Percentiles rank a stretch among this genome's conserved stretches.
Conservation (phyloP, 2,329 filamentous ascomycete genomes). For the Apiospora phragmitis region DNA sequence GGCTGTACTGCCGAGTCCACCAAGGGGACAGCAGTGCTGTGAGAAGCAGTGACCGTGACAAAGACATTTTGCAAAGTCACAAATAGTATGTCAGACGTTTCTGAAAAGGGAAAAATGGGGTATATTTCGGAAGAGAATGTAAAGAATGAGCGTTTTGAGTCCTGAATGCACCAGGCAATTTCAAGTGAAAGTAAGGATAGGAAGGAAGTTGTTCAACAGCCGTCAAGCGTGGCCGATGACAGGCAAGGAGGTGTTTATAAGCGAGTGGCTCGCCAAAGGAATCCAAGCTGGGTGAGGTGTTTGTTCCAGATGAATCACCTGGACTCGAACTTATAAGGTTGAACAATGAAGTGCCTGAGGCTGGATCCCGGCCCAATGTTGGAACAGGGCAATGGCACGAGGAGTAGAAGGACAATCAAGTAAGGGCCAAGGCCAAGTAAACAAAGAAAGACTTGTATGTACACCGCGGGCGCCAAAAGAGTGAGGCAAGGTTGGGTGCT, state of each 20-base stretch:
- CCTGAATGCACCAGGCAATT: neutral
- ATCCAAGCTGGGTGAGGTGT: neutral
- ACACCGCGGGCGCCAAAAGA: neutral
- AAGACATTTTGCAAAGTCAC: neutral
- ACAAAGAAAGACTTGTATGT: conserved; percentile 24
- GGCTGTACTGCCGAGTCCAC: neutral
- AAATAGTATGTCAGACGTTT: neutral
- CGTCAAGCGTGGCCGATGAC: neutral
- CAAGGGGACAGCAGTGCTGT: conserved; percentile 14
- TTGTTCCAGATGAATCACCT: neutral
- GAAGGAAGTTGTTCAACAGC: neutral
- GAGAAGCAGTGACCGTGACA: neutral
- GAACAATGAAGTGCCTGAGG: neutral
- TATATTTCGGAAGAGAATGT: neutral
- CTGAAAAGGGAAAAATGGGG: neutral
- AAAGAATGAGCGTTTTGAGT: neutral
- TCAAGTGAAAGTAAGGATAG: neutral
- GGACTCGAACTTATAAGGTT: neutral
- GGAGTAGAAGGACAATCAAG: conserved; percentile 1
- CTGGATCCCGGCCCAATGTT: neutral
- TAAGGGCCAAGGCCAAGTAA: conserved; percentile 15
- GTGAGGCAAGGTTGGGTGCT: neutral
- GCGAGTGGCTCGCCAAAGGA: neutral
- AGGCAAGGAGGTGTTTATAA: neutral
- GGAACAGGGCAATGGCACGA: neutral